Percentiles rank a stretch among this genome's conserved stretches.
Evolutionary conservation across 73 alveolate species (phyloP).

Genomic region (Tetrahymena thermophila): DNA sequence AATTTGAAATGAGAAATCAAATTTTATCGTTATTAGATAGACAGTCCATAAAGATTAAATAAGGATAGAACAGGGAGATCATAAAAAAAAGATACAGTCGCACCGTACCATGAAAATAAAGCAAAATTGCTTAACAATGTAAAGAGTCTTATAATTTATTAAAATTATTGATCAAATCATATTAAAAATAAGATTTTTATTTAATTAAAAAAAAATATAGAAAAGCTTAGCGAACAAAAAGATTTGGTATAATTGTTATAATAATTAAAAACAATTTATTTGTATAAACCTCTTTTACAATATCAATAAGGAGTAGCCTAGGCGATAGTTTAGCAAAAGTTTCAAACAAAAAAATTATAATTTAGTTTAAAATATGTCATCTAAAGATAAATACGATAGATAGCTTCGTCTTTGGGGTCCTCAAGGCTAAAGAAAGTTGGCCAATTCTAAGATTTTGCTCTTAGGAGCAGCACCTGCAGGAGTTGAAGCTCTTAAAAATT

Average conservation of each 20-base stretch:
- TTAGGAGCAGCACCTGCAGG: slow-evolving; percentile 58
- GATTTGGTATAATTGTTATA: neutral
- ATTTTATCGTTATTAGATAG: neutral
- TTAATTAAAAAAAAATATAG: neutral
- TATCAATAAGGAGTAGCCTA: neutral
- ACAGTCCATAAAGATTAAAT: neutral
- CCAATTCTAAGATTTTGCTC: slow-evolving; percentile 53
- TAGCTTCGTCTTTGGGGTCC: slow-evolving; percentile 78
- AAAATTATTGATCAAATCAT: neutral
- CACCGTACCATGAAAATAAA: neutral
- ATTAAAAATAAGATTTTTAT: neutral
- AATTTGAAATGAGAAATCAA: neutral
- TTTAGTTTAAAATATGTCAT: slow-evolving; percentile 4
- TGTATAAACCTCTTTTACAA: neutral
- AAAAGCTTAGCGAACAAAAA: neutral
- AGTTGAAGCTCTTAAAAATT: slow-evolving; percentile 85
- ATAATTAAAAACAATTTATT: neutral
- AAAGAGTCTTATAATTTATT: neutral
- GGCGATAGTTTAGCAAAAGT: neutral
- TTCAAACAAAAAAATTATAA: neutral
- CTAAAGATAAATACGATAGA: slow-evolving; percentile 83
- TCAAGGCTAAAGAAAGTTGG: slow-evolving; percentile 33
- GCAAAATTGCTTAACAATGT: neutral
- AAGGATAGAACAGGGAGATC: neutral
- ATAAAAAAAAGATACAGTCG: neutral